Evolutionary conservation across 176 grass and related monocot genomes (phyloP).

Genomic region (Areca catechu): DNA sequence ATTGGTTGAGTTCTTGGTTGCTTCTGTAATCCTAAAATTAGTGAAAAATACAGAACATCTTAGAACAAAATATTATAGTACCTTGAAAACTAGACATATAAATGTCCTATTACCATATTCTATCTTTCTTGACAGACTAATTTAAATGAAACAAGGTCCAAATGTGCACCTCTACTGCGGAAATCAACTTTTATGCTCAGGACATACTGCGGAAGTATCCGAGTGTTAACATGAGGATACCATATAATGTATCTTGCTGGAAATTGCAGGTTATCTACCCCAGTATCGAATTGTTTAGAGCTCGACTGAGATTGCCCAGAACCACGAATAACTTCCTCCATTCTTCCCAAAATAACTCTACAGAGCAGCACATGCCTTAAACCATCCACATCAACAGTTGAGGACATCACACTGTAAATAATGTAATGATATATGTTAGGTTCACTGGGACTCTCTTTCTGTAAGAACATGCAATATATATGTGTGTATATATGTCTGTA

Average conservation of each 20-base stretch:
- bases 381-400: constrained; percentile 1
- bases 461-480: too few species aligned
- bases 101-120: neutral
- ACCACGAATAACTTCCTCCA: constrained; percentile 2
- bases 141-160: neutral
- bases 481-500: too few species aligned
- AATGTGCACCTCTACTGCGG: neutral
- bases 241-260: constrained; percentile 6
- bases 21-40: neutral
- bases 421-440: too few species aligned
- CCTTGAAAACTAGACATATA: neutral
- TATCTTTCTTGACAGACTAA: neutral
- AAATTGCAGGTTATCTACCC: neutral
- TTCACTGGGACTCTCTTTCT: too few species aligned
- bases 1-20: neutral
- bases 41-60: neutral
- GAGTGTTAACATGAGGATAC: neutral
- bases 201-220: constrained; percentile 6
- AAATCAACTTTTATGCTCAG: constrained; percentile 1
- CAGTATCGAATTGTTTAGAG: neutral
- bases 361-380: constrained; percentile 4
- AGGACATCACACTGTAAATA: constrained; percentile 13
- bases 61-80: neutral
- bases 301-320: neutral
- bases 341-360: constrained; percentile 3